Evolutionary conservation across 495 filamentous ascomycete genomes (phyloP).

Genomic region (Aspergillus kassunensis): DNA sequence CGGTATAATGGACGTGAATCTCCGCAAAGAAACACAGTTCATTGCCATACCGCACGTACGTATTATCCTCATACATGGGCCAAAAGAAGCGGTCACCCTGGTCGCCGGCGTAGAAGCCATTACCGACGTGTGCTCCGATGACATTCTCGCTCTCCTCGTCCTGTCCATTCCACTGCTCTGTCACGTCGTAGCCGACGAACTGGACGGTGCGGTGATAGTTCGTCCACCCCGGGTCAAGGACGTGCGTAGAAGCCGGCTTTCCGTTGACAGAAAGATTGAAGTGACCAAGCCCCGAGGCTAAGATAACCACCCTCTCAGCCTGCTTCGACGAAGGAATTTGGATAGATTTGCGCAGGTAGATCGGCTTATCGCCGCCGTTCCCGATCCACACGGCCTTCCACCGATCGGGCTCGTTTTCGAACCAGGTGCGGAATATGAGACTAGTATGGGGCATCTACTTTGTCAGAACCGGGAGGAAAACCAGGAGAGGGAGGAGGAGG

Average conservation of each 20-base stretch:
- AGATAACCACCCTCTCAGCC: conserved; percentile 18
- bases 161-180: neutral
- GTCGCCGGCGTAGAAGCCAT: conserved; percentile 30
- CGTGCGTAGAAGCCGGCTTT: conserved; percentile 20
- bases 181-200: conserved; percentile 27
- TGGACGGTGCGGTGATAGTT: conserved; percentile 27
- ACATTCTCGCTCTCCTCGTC: conserved; percentile 15
- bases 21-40: conserved; percentile 31
- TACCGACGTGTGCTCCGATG: conserved; percentile 26
- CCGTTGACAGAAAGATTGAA: conserved; percentile 29
- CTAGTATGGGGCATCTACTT: conserved; percentile 24
- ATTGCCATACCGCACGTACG: conserved; percentile 29
- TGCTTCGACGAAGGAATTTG: neutral
- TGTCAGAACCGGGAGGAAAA: neutral
- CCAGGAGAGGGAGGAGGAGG: no score
- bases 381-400: conserved; percentile 33
- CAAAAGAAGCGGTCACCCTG: conserved; percentile 30
- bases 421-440: conserved; percentile 31
- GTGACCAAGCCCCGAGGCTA: conserved; percentile 28
- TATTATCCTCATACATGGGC: conserved; percentile 33
- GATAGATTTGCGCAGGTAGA: conserved; percentile 27
- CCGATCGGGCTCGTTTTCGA: conserved; percentile 24
- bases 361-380: conserved; percentile 28
- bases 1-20: conserved; percentile 24
- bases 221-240: conserved; percentile 30